Conservation (phyloP, 169 alveolate genomes). For the Perkinsus olseni region DNA sequence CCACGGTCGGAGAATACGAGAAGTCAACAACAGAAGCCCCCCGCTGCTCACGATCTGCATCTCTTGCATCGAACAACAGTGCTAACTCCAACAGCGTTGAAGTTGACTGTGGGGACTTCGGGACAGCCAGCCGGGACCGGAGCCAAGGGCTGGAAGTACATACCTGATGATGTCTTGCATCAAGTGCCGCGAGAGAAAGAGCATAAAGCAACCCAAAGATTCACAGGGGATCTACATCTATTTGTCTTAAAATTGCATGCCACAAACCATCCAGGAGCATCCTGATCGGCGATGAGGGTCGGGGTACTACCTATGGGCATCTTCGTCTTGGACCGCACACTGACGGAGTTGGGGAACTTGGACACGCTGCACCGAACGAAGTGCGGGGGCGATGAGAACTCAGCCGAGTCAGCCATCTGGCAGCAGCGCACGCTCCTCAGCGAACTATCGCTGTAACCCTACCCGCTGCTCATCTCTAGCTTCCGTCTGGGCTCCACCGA, state of each 20-base stretch:
- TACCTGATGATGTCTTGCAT: background rate
- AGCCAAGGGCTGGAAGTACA: background rate
- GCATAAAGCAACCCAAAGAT: background rate
- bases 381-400: background rate
- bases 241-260: no score
- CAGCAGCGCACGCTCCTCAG: background rate
- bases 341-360: background rate
- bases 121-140: conserved; percentile 18
- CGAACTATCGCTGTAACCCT: background rate
- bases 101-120: conserved; percentile 23
- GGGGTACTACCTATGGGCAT: background rate
- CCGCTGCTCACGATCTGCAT: conserved; percentile 27
- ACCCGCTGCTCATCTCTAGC: background rate
- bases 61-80: conserved; percentile 32
- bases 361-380: background rate
- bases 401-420: background rate
- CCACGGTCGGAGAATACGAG: no score
- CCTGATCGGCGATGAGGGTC: no score
- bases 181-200: background rate
- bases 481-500: background rate
- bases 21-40: background rate
- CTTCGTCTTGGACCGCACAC: background rate
- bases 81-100: conserved; percentile 4
- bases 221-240: background rate
- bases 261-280: no score